Evolutionary conservation across 1,139 yeast species (phyloP).

Genomic region (Arxiozyma telluris): DNA sequence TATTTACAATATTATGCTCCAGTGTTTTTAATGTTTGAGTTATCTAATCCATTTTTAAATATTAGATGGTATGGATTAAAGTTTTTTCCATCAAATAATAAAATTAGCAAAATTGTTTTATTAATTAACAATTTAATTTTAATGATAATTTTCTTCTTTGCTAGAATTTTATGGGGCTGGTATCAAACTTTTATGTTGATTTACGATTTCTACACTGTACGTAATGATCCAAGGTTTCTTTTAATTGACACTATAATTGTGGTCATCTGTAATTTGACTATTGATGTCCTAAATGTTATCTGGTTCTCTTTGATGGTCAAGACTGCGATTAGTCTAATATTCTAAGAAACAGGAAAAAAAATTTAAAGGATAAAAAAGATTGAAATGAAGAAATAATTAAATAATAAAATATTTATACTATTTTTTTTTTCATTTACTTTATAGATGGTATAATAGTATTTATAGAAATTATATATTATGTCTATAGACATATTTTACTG

Average conservation of each 20-base stretch:
- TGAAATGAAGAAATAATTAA: not conserved
- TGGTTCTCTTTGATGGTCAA: slow-evolving; percentile 81
- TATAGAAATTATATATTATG: no score
- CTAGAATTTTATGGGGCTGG: slow-evolving; percentile 85
- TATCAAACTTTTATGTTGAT: slow-evolving; percentile 53
- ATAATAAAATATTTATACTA: not conserved
- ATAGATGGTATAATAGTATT: no score
- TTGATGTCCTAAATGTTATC: slow-evolving; percentile 60
- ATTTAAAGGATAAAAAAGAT: slow-evolving; percentile 6
- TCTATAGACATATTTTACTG: no score
- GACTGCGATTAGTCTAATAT: slow-evolving; percentile 46
- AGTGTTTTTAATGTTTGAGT: slow-evolving; percentile 74
- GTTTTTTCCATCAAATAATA: slow-evolving; percentile 38
- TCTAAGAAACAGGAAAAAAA: slow-evolving; percentile 8
- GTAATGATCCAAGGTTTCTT: slow-evolving; percentile 37
- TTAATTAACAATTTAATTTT: slow-evolving; percentile 63
- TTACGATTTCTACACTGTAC: slow-evolving; percentile 40
- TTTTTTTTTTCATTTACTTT: no score
- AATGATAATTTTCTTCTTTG: slow-evolving; percentile 61
- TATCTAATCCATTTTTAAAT: slow-evolving; percentile 88
- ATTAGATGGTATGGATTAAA: slow-evolving; percentile 83
- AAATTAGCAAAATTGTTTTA: slow-evolving; percentile 43
- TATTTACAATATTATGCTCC: slow-evolving; percentile 81
- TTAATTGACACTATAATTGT: slow-evolving; percentile 42
- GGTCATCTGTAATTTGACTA: slow-evolving; percentile 51